phyloP scores from a whole-genome alignment of 768 basidiomycete species.

The Holtermanniella nyarrowii region DNA sequence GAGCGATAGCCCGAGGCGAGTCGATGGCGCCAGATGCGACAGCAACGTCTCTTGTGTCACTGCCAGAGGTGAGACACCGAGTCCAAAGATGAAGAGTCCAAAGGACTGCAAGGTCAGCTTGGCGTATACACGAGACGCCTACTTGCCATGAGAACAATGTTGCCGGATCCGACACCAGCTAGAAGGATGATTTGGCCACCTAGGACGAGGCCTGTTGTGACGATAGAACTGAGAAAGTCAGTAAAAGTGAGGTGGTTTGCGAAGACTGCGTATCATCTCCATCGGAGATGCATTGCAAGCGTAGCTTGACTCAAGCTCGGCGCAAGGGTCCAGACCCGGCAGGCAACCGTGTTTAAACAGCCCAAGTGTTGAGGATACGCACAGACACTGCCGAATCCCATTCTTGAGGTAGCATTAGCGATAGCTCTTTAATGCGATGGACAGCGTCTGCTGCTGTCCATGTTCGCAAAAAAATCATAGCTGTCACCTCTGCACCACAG shows the following conservation, averaged over 20 bases:
- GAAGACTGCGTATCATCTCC: no score
- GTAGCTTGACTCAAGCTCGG: no score
- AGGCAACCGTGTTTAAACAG: no score
- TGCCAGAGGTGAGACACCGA: constrained; percentile 67
- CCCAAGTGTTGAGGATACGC: no score
- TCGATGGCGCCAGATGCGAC: constrained; percentile 13
- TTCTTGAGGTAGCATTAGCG: no score
- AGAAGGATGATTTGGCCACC: constrained; percentile 59
- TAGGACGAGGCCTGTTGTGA: constrained; percentile 62
- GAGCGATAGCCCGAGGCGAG: constrained; percentile 39
- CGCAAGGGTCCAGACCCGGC: no score
- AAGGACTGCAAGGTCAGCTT: constrained; percentile 60
- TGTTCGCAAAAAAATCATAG: no score
- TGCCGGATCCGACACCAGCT: constrained; percentile 11
- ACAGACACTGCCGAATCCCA: no score
- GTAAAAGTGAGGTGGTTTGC: neutral
- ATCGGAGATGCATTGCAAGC: no score
- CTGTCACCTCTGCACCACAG: no score
- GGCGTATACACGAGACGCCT: constrained; percentile 54
- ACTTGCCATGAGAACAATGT: constrained; percentile 24
- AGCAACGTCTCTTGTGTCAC: constrained; percentile 55
- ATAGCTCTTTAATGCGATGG: no score
- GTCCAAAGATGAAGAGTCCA: constrained; percentile 68
- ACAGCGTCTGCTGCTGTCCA: no score
- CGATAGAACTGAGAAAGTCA: constrained; percentile 50